A percentile compares a stretch with the other conserved stretches of the same genome.
These are phyloP conservation scores for Inonotus hispidus DNA, from an alignment of 1,284 basidiomycete species.

Conservation along the genomic window DNA sequence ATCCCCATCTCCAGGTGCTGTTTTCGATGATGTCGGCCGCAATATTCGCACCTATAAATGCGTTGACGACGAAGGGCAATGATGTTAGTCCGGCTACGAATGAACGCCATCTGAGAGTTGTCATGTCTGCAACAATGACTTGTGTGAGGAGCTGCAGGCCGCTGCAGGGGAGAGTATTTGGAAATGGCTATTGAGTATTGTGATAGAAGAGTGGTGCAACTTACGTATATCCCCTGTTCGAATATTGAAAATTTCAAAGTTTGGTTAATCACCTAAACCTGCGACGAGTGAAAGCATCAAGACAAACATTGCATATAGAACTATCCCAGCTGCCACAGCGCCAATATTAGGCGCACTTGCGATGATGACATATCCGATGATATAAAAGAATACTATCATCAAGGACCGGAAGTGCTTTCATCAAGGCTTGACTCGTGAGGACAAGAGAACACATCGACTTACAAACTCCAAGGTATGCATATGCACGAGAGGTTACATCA, in stretches of 20 bases:
- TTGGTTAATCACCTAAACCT: background rate
- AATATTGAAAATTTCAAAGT: background rate
- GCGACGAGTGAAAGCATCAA: background rate
- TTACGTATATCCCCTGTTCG: slow-evolving; percentile 47
- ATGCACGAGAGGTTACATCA: slow-evolving; percentile 61
- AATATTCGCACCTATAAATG: slow-evolving; percentile 70
- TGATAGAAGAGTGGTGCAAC: background rate
- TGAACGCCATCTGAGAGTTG: slow-evolving; percentile 74
- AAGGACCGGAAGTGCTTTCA: background rate
- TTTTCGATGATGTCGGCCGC: slow-evolving; percentile 50
- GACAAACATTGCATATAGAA: slow-evolving; percentile 50
- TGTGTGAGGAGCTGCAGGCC: slow-evolving; percentile 72
- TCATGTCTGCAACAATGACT: slow-evolving; percentile 76
- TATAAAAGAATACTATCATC: slow-evolving; percentile 47
- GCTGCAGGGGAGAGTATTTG: slow-evolving; percentile 22
- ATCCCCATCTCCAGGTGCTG: slow-evolving; percentile 72
- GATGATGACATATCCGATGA: slow-evolving; percentile 40
- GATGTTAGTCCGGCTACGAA: slow-evolving; percentile 61
- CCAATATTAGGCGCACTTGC: slow-evolving; percentile 37
- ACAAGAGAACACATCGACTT: slow-evolving; percentile 28
- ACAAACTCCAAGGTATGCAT: slow-evolving; percentile 61
- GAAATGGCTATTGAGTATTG: background rate
- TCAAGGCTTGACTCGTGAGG: background rate
- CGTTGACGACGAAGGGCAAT: slow-evolving; percentile 63
- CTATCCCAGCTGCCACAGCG: slow-evolving; percentile 46